phyloP scores from a whole-genome alignment of 2,329 filamentous ascomycete species.

The Penicillium sp. region DNA sequence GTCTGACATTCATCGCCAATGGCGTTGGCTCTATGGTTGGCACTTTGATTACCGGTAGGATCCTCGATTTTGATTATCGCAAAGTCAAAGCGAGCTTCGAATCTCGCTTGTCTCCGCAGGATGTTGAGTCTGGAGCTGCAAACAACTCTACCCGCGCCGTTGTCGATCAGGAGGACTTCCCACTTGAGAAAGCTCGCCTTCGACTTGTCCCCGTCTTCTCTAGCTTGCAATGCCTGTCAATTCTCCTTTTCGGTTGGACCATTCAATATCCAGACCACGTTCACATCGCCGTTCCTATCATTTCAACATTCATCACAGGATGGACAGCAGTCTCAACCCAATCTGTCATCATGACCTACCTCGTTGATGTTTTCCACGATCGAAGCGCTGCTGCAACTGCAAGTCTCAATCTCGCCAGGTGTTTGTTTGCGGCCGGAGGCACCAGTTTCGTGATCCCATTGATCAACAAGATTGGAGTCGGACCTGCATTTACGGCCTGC shows the following conservation, averaged over 20 bases:
- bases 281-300: constrained; percentile 54
- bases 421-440: constrained; percentile 55
- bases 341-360: constrained; percentile 54
- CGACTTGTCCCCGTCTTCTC: constrained; percentile 52
- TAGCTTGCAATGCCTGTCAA: constrained; percentile 49
- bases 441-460: constrained; percentile 56
- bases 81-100: constrained; percentile 41
- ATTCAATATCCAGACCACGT: constrained; percentile 47
- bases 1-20: constrained; percentile 58
- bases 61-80: constrained; percentile 56
- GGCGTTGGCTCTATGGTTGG: constrained; percentile 58
- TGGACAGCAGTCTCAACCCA: constrained; percentile 56
- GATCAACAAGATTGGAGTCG: constrained; percentile 50
- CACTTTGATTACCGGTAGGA: constrained; percentile 54
- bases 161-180: constrained; percentile 37
- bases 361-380: constrained; percentile 57
- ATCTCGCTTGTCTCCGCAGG: not conserved
- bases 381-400: constrained; percentile 56
- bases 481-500: constrained; percentile 52
- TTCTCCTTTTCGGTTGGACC: constrained; percentile 57
- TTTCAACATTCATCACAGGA: constrained; percentile 55
- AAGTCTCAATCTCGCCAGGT: constrained; percentile 56
- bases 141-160: not conserved
- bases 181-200: constrained; percentile 55
- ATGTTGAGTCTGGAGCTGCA: not conserved